Evolutionary conservation across 352 stramenopile species (phyloP), one percentile per base, ranked within the genome.

Genomic region (Globisporangium iwayamae): DNA sequence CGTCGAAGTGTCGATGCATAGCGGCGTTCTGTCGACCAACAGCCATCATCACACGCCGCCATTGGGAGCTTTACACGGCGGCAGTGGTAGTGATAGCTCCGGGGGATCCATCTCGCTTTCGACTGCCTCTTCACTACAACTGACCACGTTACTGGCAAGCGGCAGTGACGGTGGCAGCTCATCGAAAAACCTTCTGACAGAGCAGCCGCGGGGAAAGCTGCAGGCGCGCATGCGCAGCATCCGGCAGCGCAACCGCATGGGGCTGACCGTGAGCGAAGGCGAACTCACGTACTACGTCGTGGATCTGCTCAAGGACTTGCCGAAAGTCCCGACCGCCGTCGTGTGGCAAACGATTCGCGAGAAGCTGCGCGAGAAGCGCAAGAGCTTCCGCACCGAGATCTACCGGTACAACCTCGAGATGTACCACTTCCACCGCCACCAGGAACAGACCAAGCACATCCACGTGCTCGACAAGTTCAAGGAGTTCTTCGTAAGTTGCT

Each of bases 401-500:
- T 85, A 89, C 53, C 72, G 78, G 25, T 87, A 82, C 73, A 76
- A 83, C 32, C 67, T 89, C 50, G 80, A 85, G 52, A 74, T 74
- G 36, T 71, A 67, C 61, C 78, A 85, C 28, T 89, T 73, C 60
- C 69, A 85, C 16, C 67, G 80, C 52, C 80, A 89, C 60, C 68
- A 85, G 48, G 66, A 74, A 20, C 76, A 89, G 41, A 67, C 75
- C 34, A 66, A 72, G 34, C 76, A 81, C 47, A 69, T 89, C 41
- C 62, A 81, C 36, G 78, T 89, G 50, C 71, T 83, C 34, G 78
- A 87, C 56, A 89, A 87, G 60, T 89, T 87, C 56, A 74, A 76
- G 36, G 78, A 87, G 36, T 89, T 89, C 59, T 87, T 89, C 48
- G 80, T 89, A 75, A 65, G 75, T 72, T 18, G 18, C 16, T 39